Percentiles rank a stretch among this genome's conserved stretches.
Evolutionary conservation across 2,329 filamentous ascomycete genomes (phyloP).

Genomic region (Trichophaea hybrida): DNA sequence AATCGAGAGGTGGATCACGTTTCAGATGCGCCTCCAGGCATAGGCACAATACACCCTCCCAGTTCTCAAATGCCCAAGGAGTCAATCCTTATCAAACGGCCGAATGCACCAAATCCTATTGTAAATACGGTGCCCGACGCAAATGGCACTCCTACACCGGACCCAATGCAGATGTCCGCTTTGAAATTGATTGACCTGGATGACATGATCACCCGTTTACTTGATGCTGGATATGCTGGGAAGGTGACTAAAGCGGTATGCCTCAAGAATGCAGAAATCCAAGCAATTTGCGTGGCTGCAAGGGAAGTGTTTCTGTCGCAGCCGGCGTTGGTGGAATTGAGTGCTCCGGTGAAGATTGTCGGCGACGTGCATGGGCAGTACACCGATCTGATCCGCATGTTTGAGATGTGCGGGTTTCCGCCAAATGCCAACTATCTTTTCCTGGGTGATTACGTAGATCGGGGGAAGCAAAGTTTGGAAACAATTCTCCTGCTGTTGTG

Average conservation of each 20-base stretch:
- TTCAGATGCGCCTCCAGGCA: conserved; percentile 73
- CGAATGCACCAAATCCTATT: conserved; percentile 54
- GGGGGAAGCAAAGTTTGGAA: conserved; percentile 88
- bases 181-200: conserved; percentile 89
- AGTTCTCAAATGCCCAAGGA: conserved; percentile 54
- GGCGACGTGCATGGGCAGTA: conserved; percentile 96
- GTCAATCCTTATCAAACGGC: conserved; percentile 76
- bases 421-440: conserved; percentile 87
- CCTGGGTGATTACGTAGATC: conserved; percentile 89
- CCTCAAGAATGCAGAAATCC: conserved; percentile 93
- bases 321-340: conserved; percentile 78
- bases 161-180: conserved; percentile 64
- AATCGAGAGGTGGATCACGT: conserved; percentile 70
- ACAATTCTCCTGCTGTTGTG: conserved; percentile 84
- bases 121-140: conserved; percentile 40
- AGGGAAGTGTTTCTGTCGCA: conserved; percentile 83
- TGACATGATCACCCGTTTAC: conserved; percentile 86
- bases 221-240: conserved; percentile 88
- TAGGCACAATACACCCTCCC: conserved; percentile 41
- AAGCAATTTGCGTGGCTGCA: conserved; percentile 77
- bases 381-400: conserved; percentile 88
- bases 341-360: conserved; percentile 93
- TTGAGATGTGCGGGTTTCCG: conserved; percentile 96
- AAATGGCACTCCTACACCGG: conserved; percentile 33
- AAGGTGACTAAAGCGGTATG: conserved; percentile 97